Conservation (phyloP, 192 early-diverging fungal genomes). For the Endogone sp. region DNA sequence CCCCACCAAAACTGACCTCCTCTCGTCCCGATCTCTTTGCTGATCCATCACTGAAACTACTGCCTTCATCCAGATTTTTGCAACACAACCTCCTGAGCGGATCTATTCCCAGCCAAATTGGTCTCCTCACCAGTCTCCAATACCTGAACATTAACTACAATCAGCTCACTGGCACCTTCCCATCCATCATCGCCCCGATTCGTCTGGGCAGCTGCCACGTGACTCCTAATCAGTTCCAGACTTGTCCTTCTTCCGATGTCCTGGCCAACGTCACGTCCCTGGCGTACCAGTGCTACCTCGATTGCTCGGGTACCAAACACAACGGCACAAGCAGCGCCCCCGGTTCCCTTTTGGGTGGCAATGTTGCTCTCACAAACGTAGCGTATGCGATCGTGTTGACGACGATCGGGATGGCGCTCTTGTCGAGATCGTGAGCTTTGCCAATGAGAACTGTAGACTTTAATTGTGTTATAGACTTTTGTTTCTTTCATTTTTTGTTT, state of each 20-base stretch:
- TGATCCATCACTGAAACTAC: not conserved
- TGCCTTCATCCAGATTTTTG: constrained; percentile 11
- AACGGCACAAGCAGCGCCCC: no score
- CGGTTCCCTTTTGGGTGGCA: no score
- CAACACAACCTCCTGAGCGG: constrained; percentile 19
- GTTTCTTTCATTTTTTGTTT: no score
- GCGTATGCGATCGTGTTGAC: no score
- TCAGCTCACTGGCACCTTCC: constrained; percentile 20
- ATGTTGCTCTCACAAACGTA: no score
- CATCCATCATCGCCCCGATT: constrained; percentile 16
- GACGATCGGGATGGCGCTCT: no score
- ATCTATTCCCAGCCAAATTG: constrained; percentile 15
- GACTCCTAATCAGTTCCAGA: constrained; percentile 23
- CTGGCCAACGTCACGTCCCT: constrained; percentile 14
- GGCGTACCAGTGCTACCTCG: constrained; percentile 24
- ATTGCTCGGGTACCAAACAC: no score
- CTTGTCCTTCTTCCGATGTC: constrained; percentile 10
- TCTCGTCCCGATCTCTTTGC: not conserved
- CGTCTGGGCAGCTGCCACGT: constrained; percentile 15
- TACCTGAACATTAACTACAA: constrained; percentile 22
- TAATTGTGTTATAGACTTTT: no score
- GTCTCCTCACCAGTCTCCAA: constrained; percentile 9
- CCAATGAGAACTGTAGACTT: no score
- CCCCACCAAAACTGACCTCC: not conserved
- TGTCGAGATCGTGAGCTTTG: no score